A percentile compares a stretch with the other conserved stretches of the same genome.
Conservation (phyloP, 306 rosid species). For the Neltuma alba region DNA sequence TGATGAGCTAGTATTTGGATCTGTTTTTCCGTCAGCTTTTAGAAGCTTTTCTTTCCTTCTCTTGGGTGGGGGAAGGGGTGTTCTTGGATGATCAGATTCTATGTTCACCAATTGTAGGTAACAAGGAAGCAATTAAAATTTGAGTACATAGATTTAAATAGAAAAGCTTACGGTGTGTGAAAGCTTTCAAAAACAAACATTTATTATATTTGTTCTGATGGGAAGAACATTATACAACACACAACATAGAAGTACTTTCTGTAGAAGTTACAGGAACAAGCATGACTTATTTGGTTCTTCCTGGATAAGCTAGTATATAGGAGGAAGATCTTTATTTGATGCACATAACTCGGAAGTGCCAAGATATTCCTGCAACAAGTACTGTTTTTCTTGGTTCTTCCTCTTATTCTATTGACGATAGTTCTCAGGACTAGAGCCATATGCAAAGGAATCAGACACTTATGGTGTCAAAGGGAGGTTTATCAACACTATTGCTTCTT, state of each 20-base stretch:
- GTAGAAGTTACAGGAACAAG: constrained; percentile 14
- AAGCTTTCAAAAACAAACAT: constrained; percentile 21
- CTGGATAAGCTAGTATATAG: neutral
- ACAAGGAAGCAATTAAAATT: constrained; percentile 9
- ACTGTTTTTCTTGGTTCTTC: constrained; percentile 5
- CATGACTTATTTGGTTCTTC: constrained; percentile 8
- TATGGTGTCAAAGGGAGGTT: constrained; percentile 18
- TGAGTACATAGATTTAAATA: neutral
- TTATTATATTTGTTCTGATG: constrained; percentile 31
- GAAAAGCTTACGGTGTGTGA: constrained; percentile 14
- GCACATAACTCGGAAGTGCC: constrained; percentile 1
- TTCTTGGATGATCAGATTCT: constrained; percentile 29
- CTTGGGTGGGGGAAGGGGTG: constrained; percentile 23
- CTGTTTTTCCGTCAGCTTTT: neutral
- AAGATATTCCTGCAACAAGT: constrained; percentile 12
- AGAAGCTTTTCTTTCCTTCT: constrained; percentile 38
- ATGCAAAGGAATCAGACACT: constrained; percentile 34
- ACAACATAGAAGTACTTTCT: constrained; percentile 25
- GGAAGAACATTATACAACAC: constrained; percentile 12
- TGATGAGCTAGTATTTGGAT: neutral
- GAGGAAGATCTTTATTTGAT: constrained; percentile 18
- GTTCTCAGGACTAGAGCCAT: constrained; percentile 3
- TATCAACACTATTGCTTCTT: constrained; percentile 28
- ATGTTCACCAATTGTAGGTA: constrained; percentile 3
- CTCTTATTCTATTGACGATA: constrained; percentile 21